A percentile compares a stretch with the other conserved stretches of the same genome.
phyloP scores from a whole-genome alignment of 371 early-diverging fungal genomes.

The Lichtheimia hyalospora region DNA sequence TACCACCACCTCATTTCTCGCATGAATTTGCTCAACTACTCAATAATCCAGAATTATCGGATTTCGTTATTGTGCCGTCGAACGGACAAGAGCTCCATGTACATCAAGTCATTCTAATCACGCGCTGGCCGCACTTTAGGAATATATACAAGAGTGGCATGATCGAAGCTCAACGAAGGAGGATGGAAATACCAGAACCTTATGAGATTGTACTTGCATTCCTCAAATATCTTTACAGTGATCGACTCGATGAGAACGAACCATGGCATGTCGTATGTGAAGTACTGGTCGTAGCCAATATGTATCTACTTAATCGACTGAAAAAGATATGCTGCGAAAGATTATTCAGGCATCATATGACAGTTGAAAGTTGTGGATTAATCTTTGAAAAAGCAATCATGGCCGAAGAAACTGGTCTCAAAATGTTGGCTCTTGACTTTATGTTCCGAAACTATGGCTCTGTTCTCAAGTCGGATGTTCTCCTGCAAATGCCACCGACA shows the following conservation, averaged over 20 bases:
- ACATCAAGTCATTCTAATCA: slow-evolving; percentile 63
- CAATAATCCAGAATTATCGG: slow-evolving; percentile 59
- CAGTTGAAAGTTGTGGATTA: slow-evolving; percentile 49
- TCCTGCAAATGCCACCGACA: slow-evolving; percentile 42
- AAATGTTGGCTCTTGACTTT: slow-evolving; percentile 51
- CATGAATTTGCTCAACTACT: slow-evolving; percentile 55
- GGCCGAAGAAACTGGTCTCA: slow-evolving; percentile 57
- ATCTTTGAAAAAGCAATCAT: slow-evolving; percentile 62
- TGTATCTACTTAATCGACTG: slow-evolving; percentile 62
- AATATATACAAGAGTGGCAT: slow-evolving; percentile 67
- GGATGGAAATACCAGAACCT: slow-evolving; percentile 64
- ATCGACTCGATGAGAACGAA: slow-evolving; percentile 50
- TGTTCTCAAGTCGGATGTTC: slow-evolving; percentile 51
- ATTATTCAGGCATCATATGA: slow-evolving; percentile 50
- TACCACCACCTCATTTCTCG: slow-evolving; percentile 45
- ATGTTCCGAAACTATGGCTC: slow-evolving; percentile 58
- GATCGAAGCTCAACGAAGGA: slow-evolving; percentile 56
- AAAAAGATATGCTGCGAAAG: slow-evolving; percentile 59
- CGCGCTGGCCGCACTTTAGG: slow-evolving; percentile 75
- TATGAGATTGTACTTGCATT: slow-evolving; percentile 59
- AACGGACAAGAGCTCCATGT: slow-evolving; percentile 55
- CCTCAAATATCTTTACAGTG: slow-evolving; percentile 67
- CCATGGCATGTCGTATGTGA: slow-evolving; percentile 52
- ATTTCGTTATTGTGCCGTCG: slow-evolving; percentile 57
- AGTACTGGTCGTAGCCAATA: slow-evolving; percentile 62